Conservation (phyloP, 1,139 yeast genomes). For the Petasospora rhodanensis region DNA sequence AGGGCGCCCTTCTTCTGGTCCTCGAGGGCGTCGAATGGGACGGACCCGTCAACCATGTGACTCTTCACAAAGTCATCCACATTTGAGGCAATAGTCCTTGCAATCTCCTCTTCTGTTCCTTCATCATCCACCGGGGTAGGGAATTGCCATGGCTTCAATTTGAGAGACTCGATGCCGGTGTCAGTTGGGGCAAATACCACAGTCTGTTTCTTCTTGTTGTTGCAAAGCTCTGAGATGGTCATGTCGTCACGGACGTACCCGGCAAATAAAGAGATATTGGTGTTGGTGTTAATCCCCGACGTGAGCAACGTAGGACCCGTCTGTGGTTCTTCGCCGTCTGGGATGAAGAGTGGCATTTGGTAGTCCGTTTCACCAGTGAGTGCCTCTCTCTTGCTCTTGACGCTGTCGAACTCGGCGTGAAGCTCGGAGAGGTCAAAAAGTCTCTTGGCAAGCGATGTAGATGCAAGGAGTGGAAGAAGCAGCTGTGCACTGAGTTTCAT, state of each 20-base stretch:
- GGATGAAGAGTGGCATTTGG: too few relatives aligned
- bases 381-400: too few relatives aligned
- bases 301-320: slow-evolving; percentile 30
- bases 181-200: slow-evolving; percentile 61
- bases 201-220: slow-evolving; percentile 33
- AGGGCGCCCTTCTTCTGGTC: slow-evolving; percentile 26
- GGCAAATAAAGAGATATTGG: slow-evolving; percentile 46
- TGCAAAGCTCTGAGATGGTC: slow-evolving; percentile 41
- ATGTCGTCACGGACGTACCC: slow-evolving; percentile 51
- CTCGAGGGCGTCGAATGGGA: slow-evolving; percentile 25
- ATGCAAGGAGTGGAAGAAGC: too few relatives aligned
- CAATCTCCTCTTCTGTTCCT: slow-evolving; percentile 37
- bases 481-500: too few relatives aligned
- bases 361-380: too few relatives aligned
- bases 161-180: slow-evolving; percentile 41
- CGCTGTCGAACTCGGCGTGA: too few relatives aligned
- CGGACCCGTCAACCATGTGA: slow-evolving; percentile 40
- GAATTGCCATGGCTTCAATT: slow-evolving; percentile 65
- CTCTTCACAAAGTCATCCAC: slow-evolving; percentile 47
- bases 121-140: slow-evolving; percentile 41
- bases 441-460: too few relatives aligned
- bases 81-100: slow-evolving; percentile 41
- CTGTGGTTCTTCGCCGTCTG: slow-evolving; percentile 26
- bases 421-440: too few relatives aligned
- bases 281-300: slow-evolving; percentile 37